Conservation (phyloP, 495 filamentous ascomycete species). For the Aspergillus affinis region DNA sequence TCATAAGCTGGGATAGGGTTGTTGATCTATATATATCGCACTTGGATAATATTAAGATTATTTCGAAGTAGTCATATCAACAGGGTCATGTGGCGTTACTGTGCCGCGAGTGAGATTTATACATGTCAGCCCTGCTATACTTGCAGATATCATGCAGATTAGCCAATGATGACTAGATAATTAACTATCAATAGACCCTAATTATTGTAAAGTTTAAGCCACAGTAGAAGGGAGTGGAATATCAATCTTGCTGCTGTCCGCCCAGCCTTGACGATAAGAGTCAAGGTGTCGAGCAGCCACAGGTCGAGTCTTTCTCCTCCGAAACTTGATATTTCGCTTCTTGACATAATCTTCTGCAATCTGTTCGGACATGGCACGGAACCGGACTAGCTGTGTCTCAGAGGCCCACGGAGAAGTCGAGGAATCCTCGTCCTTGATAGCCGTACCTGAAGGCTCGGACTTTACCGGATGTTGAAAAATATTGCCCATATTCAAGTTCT, state of each 20-base stretch:
- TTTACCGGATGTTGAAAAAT: conserved; percentile 3
- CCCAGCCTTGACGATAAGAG: neutral
- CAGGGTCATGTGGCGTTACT: neutral
- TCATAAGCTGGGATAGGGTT: neutral
- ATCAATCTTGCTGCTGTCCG: conserved; percentile 3
- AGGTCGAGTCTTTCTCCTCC: neutral
- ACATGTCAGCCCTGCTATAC: neutral
- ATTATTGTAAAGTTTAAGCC: neutral
- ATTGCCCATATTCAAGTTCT: conserved; percentile 3
- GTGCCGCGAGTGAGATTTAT: neutral
- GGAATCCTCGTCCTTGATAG: conserved; percentile 2
- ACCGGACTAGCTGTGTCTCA: conserved; percentile 28
- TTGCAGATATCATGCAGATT: neutral
- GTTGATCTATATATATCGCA: neutral
- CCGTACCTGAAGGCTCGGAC: conserved; percentile 1
- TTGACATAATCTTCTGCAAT: conserved; percentile 27
- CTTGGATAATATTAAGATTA: neutral
- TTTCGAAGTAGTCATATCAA: neutral
- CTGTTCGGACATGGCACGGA: conserved; percentile 27
- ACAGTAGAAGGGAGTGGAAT: neutral
- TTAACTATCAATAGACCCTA: neutral
- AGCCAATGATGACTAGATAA: conserved; percentile 1
- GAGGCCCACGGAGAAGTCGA: conserved; percentile 21
- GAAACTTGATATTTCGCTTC: conserved; percentile 16
- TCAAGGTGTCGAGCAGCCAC: neutral